Base-by-base conservation (phyloP, 148 eudicot genomes). In the Salicornia ramosissima region DNA sequence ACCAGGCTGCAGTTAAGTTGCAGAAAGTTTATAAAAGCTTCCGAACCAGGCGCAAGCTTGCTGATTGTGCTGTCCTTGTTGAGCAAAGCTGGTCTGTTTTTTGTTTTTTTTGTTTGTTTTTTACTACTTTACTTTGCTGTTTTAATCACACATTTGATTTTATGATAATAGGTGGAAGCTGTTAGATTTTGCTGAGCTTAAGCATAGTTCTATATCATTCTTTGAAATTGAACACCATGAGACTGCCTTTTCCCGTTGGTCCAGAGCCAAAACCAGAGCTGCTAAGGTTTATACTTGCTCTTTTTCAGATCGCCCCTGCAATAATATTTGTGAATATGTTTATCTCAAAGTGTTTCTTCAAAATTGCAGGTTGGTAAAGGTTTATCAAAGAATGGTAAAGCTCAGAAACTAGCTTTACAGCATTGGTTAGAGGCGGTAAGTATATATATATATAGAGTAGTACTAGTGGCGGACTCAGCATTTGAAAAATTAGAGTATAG, bases 401-500 rank as follows among this genome's bases (percentile, higher is more conserved):
- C 97, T 33, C 99, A 80, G 62, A 94, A 94, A 75, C 89, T 94
- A 39, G 97, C 97, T 67, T 75, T 94, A 59, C 97, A 91, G 75
- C 99, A 94, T 72, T 94, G 99, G 99, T 86, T 94, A 22, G 99
- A 94, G 82, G 99, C 97, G 3, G 99, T 94, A 76, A 79, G 96
- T 79, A 15, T 59, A n/a, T n/a, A n/a, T n/a, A n/a, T n/a, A n/a
- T n/a, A n/a, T n/a, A n/a, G n/a, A n/a, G n/a, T n/a, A n/a, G n/a
- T n/a, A n/a, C n/a, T n/a, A n/a, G n/a, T n/a, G n/a, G n/a, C n/a
- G n/a, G n/a, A n/a, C n/a, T n/a, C n/a, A n/a, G n/a, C n/a, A n/a
- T n/a, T n/a, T n/a, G n/a, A n/a, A n/a, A n/a, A n/a, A n/a, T n/a
- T n/a, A n/a, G n/a, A n/a, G n/a, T n/a, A n/a, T n/a, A n/a, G n/a